Evolutionary conservation across 75 land plant species (phyloP).

Genomic region (Cunninghamia lanceolata): DNA sequence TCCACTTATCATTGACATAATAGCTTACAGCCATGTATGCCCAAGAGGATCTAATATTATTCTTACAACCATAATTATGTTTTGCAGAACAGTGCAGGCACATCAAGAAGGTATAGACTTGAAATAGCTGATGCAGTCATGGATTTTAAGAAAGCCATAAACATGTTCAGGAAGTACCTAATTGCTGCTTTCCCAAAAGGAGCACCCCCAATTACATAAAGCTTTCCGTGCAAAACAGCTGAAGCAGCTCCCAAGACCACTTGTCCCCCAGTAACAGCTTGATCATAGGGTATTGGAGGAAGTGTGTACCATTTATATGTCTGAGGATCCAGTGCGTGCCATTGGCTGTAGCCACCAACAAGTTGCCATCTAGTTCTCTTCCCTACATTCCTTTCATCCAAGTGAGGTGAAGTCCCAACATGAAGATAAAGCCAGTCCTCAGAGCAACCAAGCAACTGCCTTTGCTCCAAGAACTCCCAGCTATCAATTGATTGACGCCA

Average conservation of each 20-base stretch:
- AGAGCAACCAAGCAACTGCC: slow-evolving; percentile 14
- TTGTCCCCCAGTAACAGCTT: slow-evolving; percentile 17
- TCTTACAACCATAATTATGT: neutral
- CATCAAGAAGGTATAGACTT: neutral
- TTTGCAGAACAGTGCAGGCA: neutral
- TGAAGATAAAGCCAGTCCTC: slow-evolving; percentile 37
- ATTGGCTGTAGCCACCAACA: slow-evolving; percentile 32
- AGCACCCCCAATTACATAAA: slow-evolving; percentile 34
- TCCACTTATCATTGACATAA: neutral
- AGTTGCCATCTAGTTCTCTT: slow-evolving; percentile 23
- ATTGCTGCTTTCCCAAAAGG: slow-evolving; percentile 32
- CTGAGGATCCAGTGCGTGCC: slow-evolving; percentile 34
- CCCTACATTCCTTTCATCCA: slow-evolving; percentile 18
- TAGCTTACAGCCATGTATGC: neutral
- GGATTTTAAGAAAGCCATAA: neutral
- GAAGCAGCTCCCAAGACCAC: slow-evolving; percentile 31
- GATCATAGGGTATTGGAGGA: slow-evolving; percentile 31
- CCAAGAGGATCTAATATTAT: neutral
- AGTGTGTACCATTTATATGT: slow-evolving; percentile 29
- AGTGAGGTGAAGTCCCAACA: slow-evolving; percentile 27
- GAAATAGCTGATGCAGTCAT: neutral
- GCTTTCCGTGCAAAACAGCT: slow-evolving; percentile 20
- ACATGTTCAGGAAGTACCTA: slow-evolving; percentile 10
- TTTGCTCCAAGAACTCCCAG: slow-evolving; percentile 19
- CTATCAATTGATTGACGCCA: slow-evolving; percentile 22